Percentiles rank a stretch among this genome's conserved stretches.
Evolutionary conservation across 2,329 filamentous ascomycete genomes (phyloP).

Genomic region (Penicillium brasilianum): DNA sequence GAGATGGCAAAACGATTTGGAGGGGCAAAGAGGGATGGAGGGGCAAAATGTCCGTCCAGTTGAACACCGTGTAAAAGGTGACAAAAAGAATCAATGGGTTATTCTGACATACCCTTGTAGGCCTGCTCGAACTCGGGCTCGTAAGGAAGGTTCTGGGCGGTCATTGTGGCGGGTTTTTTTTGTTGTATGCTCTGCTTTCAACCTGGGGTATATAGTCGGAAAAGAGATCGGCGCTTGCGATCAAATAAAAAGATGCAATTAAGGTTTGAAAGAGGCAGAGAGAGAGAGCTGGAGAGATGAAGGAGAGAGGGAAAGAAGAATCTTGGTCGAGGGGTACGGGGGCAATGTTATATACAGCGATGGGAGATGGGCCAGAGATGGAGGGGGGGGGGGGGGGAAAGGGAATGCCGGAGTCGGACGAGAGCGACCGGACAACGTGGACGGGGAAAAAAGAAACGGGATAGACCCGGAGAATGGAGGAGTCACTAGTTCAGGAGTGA

Average conservation of each 20-base stretch:
- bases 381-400: slow-evolving; percentile 17
- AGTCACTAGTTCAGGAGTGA: not conserved
- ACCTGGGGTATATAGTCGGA: slow-evolving; percentile 7
- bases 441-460: slow-evolving; percentile 17
- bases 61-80: too few species aligned
- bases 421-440: slow-evolving; percentile 25
- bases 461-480: slow-evolving; percentile 11
- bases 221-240: not conserved
- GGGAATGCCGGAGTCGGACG: slow-evolving; percentile 42
- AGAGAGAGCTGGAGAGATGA: slow-evolving; percentile 6
- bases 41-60: not conserved
- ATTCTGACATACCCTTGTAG: slow-evolving; percentile 77
- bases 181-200: slow-evolving; percentile 11
- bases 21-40: not conserved
- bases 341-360: slow-evolving; percentile 30
- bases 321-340: slow-evolving; percentile 20
- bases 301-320: slow-evolving; percentile 22
- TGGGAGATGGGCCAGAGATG: slow-evolving; percentile 38
- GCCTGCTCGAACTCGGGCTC: slow-evolving; percentile 99
- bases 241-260: slow-evolving; percentile 5
- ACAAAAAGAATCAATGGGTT: too few species aligned
- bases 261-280: slow-evolving; percentile 21
- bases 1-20: slow-evolving; percentile 11
- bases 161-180: slow-evolving; percentile 46
- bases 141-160: slow-evolving; percentile 76